phyloP scores from a whole-genome alignment of 768 basidiomycete species.

The Chiua virens region DNA sequence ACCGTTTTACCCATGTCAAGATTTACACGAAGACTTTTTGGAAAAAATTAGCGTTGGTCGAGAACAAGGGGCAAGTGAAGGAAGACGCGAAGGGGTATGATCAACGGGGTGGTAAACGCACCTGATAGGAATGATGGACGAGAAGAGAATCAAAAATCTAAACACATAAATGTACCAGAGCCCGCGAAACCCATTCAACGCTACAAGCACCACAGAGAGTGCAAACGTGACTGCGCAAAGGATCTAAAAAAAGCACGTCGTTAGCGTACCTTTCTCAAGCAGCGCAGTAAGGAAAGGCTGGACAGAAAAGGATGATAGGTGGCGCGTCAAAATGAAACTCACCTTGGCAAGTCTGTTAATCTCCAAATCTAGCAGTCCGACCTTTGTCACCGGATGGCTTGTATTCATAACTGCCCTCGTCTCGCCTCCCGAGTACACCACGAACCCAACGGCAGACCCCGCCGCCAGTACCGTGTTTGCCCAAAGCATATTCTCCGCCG shows the following conservation, averaged over 20 bases:
- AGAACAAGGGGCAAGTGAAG: neutral
- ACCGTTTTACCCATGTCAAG: constrained; percentile 99
- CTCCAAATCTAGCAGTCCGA: constrained; percentile 88
- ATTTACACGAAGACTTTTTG: constrained; percentile 87
- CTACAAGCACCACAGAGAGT: constrained; percentile 88
- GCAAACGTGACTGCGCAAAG: constrained; percentile 92
- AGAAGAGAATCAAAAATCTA: constrained; percentile 96
- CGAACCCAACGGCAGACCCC: constrained; percentile 88
- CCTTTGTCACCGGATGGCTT: constrained; percentile 93
- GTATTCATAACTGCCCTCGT: constrained; percentile 99
- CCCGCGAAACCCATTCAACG: constrained; percentile 93
- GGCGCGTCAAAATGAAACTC: constrained; percentile 5
- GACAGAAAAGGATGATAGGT: neutral
- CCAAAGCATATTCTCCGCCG: constrained; percentile 96
- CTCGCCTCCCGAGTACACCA: constrained; percentile 93
- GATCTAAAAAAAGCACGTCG: constrained; percentile 52
- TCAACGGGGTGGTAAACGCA: constrained; percentile 35
- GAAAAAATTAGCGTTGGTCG: neutral
- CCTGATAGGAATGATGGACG: constrained; percentile 99
- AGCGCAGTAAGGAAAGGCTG: neutral
- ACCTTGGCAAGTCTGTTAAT: constrained; percentile 97
- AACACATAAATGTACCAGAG: constrained; percentile 96
- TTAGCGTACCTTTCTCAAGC: neutral
- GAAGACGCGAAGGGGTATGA: neutral
- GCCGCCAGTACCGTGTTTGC: constrained; percentile 97